Evolutionary conservation across 805 yeast genomes (phyloP).

Genomic region (Candida sphagnicola): DNA sequence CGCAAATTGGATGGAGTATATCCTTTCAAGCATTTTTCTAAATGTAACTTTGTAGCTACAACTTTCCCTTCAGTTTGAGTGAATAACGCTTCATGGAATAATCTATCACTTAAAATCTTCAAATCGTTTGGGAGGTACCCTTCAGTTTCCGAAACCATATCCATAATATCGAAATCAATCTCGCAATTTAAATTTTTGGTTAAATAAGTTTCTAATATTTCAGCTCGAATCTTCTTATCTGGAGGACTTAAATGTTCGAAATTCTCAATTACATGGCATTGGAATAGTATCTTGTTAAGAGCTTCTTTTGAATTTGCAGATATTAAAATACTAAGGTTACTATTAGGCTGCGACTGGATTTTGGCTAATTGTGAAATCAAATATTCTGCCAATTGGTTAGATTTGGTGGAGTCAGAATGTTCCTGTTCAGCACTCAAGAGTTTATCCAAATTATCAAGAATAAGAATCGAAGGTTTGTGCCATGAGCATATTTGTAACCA

Average conservation of each 20-base stretch:
- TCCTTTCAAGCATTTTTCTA: constrained; percentile 57
- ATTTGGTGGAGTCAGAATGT: constrained; percentile 55
- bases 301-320: constrained; percentile 63
- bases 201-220: constrained; percentile 41
- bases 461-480: constrained; percentile 71
- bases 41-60: constrained; percentile 28
- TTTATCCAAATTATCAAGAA: constrained; percentile 76
- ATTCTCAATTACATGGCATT: constrained; percentile 69
- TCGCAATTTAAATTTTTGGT: constrained; percentile 20
- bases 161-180: constrained; percentile 42
- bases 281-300: constrained; percentile 56
- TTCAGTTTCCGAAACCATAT: constrained; percentile 64
- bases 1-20: constrained; percentile 79
- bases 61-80: constrained; percentile 10
- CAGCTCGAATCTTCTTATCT: constrained; percentile 53
- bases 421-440: constrained; percentile 63
- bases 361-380: constrained; percentile 43
- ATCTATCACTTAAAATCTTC: constrained; percentile 65
- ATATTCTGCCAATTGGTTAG: constrained; percentile 63
- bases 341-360: constrained; percentile 40
- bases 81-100: constrained; percentile 48
- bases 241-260: constrained; percentile 64
- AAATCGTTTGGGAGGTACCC: constrained; percentile 87
- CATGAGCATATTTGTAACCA: constrained; percentile 58
- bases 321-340: constrained; percentile 54